These are phyloP conservation scores for Trichoderma oligosporum DNA, from an alignment of 2,329 filamentous ascomycete genomes.

Conservation along the genomic window DNA sequence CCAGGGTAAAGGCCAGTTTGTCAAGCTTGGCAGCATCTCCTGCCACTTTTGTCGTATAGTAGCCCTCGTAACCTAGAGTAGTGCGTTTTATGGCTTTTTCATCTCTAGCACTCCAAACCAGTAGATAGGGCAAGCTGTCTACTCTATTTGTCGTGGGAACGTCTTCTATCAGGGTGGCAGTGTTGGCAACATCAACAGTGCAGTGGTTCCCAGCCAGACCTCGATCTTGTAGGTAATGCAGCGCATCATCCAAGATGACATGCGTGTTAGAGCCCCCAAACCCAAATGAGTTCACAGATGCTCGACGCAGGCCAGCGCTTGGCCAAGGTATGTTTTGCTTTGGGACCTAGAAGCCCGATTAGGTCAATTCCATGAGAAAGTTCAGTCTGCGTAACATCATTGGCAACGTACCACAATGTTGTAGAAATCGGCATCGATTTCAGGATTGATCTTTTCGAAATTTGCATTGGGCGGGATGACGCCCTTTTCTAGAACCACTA, in stretches of 20 bases:
- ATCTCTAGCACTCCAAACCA: slow-evolving; percentile 1
- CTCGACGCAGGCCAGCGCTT: slow-evolving; percentile 35
- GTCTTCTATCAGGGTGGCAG: neutral
- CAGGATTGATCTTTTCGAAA: slow-evolving; percentile 13
- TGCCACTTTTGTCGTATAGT: neutral
- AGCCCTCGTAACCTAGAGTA: neutral
- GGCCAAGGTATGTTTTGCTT: slow-evolving; percentile 35
- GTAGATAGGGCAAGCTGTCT: too few species aligned
- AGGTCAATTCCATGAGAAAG: too few species aligned
- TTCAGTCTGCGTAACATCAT: too few species aligned
- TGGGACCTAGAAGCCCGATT: slow-evolving; percentile 23
- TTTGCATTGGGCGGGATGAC: neutral
- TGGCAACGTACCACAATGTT: slow-evolving; percentile 19
- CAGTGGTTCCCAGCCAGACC: neutral
- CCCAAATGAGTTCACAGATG: slow-evolving; percentile 46
- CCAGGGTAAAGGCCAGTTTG: slow-evolving; percentile 3
- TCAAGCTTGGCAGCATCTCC: neutral
- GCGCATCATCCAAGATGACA: slow-evolving; percentile 36
- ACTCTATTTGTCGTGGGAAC: too few species aligned
- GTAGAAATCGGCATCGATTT: slow-evolving; percentile 9
- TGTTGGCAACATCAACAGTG: neutral
- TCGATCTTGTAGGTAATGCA: neutral
- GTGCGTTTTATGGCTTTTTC: neutral
- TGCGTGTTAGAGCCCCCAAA: slow-evolving; percentile 48
- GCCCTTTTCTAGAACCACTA: slow-evolving; percentile 8